These are phyloP conservation scores for Aureobasidium sp. DNA, from an alignment of 2,329 filamentous ascomycete genomes.

Conservation along the genomic window DNA sequence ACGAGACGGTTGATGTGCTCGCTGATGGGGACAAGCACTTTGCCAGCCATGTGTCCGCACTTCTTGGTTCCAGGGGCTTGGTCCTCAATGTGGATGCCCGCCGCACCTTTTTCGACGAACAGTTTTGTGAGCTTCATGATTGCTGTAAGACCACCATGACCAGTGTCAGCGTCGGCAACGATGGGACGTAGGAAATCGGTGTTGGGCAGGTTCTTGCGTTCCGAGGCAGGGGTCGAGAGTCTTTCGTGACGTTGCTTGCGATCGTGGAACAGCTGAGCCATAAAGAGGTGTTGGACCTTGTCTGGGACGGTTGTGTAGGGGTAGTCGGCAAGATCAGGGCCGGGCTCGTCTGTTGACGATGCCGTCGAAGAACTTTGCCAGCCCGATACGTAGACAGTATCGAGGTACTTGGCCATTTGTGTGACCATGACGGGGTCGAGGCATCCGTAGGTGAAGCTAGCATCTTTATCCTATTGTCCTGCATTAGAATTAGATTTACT, in stretches of 20 bases:
- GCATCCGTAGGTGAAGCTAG: slow-evolving; percentile 93
- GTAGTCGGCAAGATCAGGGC: slow-evolving; percentile 96
- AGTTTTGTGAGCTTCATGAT: slow-evolving; percentile 99
- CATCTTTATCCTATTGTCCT: slow-evolving; percentile 62
- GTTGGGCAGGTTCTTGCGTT: slow-evolving; percentile 68
- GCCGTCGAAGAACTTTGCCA: slow-evolving; percentile 98
- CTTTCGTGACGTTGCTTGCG: slow-evolving; percentile 97
- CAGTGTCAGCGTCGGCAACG: slow-evolving; percentile 93
- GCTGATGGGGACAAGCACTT: slow-evolving; percentile 91
- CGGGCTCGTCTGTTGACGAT: slow-evolving; percentile 89
- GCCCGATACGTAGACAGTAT: slow-evolving; percentile 97
- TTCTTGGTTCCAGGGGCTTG: slow-evolving; percentile 98
- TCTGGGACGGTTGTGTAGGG: slow-evolving; percentile 91
- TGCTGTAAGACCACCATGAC: slow-evolving; percentile 93
- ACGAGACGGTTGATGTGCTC: slow-evolving; percentile 98
- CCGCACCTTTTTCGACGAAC: slow-evolving; percentile 92
- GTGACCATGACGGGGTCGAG: slow-evolving; percentile 97
- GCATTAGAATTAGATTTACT: slow-evolving; percentile 14
- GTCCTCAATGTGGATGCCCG: slow-evolving; percentile 97
- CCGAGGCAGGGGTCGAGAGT: slow-evolving; percentile 63
- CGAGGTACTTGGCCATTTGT: slow-evolving; percentile 98
- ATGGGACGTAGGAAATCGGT: slow-evolving; percentile 93
- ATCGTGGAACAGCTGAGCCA: slow-evolving; percentile 98
- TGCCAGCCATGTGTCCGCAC: slow-evolving; percentile 98
- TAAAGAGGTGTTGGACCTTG: slow-evolving; percentile 96